phyloP scores from a whole-genome alignment of 208 protist genomes.

The Leishmania tropica region DNA sequence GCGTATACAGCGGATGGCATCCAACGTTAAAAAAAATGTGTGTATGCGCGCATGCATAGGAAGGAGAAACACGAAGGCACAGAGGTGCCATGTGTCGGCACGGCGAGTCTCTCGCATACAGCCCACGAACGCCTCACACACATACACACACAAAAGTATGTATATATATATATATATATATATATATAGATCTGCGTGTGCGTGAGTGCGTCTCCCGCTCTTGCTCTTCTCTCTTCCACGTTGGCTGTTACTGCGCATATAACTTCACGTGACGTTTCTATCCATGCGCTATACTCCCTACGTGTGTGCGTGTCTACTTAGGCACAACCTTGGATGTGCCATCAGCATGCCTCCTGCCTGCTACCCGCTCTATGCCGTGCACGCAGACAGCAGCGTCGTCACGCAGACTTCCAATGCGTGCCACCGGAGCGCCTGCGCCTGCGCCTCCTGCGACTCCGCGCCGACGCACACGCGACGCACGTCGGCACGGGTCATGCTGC shows the following conservation, averaged over 20 bases:
- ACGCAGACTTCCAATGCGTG: conserved; percentile 58
- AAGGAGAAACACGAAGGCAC: not conserved
- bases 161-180: too few species aligned
- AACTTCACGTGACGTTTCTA: not conserved
- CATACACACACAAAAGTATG: too few species aligned
- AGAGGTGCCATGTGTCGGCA: not conserved
- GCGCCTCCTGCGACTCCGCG: conserved; percentile 3
- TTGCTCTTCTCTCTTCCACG: not conserved
- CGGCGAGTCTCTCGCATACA: not conserved
- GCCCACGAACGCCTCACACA: not conserved
- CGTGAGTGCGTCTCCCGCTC: not conserved
- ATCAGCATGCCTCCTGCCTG: not conserved
- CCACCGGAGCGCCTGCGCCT: conserved; percentile 24
- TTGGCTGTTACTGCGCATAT: not conserved
- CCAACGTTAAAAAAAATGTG: not conserved
- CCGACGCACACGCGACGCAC: conserved; percentile 2
- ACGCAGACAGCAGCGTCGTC: conserved; percentile 52
- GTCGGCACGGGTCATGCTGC: conserved; percentile 20
- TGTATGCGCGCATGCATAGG: not conserved
- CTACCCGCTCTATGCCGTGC: conserved; percentile 33
- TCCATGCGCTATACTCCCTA: not conserved
- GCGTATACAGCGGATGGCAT: not conserved
- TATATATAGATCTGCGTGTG: too few species aligned
- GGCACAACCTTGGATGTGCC: not conserved
- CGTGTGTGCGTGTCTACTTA: not conserved